Evolutionary conservation across 305 asterid species (phyloP).

Genomic region (Fraxinus floribunda): DNA sequence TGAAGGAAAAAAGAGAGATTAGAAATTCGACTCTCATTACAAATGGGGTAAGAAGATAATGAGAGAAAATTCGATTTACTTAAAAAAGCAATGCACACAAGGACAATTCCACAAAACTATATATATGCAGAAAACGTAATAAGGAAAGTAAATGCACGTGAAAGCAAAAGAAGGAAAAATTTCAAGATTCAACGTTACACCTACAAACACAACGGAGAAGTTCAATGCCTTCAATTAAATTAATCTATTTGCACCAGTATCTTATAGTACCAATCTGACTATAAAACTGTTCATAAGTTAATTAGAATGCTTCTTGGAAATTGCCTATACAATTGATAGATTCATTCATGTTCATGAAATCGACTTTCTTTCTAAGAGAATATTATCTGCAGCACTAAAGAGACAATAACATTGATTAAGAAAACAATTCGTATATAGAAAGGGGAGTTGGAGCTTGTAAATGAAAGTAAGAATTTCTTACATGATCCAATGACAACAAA

Average conservation of each 20-base stretch:
- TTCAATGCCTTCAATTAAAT: neutral
- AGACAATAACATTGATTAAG: neutral
- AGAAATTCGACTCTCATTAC: neutral
- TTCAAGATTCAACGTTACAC: neutral
- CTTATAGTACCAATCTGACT: neutral
- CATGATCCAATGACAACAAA: conserved; percentile 94
- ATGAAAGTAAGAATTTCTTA: conserved; percentile 33
- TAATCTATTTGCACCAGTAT: neutral
- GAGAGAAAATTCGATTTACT: neutral
- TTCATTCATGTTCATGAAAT: neutral
- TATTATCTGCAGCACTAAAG: neutral
- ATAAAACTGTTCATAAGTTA: neutral
- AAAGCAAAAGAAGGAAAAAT: neutral
- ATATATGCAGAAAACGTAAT: neutral
- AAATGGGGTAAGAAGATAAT: neutral
- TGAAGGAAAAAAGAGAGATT: neutral
- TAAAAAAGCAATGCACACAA: neutral
- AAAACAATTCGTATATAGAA: neutral
- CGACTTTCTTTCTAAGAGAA: neutral
- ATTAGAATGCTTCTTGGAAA: neutral
- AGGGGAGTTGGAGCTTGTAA: neutral
- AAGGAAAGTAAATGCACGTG: neutral
- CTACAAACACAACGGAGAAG: neutral
- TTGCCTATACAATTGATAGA: neutral
- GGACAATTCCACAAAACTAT: neutral